Base-by-base conservation (phyloP, 495 filamentous ascomycete species). In the Penicillium pulvis region DNA sequence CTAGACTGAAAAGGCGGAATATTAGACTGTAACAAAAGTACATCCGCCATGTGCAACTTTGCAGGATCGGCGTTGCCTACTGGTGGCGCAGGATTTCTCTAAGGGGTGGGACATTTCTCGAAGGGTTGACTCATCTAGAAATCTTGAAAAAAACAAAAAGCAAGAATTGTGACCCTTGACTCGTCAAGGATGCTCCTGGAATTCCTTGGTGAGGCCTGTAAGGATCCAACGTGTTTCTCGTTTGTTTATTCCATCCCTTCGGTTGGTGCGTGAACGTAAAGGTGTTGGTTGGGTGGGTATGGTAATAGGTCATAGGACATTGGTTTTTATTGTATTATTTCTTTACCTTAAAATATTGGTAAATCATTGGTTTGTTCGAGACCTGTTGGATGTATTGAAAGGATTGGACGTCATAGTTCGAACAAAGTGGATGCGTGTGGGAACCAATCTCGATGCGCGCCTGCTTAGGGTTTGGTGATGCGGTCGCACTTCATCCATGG, bases 211-310 rank as follows among this genome's bases (percentile, higher is more conserved):
- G 48, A 51, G 58, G 51, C 48, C 65, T 47, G 65, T 58, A 68
- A 66, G 66, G 66, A 68, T 50, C 49, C n/a, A 55, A 35, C 46
- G 53, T 43, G 53, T 53, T 51, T 19, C 4, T 19, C 39, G 55
- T 50, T 55, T 62, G 51, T 51, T 55, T 58, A 62, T 41, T 61
- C 56, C 47, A 69, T 64, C 63, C 66, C 66, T 69, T 59, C 51
- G 36, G 48, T 65, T 62, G 63, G 66, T 68, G 66, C 66, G 66
- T 68, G 66, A 68, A 43, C 66, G 46, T 66, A 68, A 53, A 41
- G 16, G 14, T 26, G 36, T 26, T 26, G 33, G 50, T 33, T 51
- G 47, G 44, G 57, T 47, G 45, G 14, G 51, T 17, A 31, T 55
- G 54, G 58, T 62, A 58, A 36, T 43, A 33, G 55, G 41, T 49